These are phyloP conservation scores for Anaeromyces robustus DNA, from an alignment of 192 early-diverging fungal species.

Conservation along the genomic window DNA sequence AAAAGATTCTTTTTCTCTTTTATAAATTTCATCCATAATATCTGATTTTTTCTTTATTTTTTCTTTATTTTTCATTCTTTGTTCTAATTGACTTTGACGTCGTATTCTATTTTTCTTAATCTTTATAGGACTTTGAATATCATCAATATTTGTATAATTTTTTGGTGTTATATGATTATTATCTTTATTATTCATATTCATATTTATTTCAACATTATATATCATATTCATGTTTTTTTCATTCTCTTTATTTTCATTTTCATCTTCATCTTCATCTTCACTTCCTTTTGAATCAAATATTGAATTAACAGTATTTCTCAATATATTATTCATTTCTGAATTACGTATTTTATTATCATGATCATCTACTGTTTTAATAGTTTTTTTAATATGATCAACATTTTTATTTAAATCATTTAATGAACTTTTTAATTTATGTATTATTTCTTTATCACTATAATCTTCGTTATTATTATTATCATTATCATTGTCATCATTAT, in stretches of 20 bases:
- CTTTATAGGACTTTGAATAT: not conserved
- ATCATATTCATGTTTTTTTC: too few relatives aligned
- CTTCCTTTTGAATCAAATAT: not conserved
- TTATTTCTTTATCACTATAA: not conserved
- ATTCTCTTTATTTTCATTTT: too few relatives aligned
- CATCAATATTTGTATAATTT: not conserved
- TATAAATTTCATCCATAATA: not conserved
- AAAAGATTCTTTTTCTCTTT: not conserved
- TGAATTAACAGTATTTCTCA: not conserved
- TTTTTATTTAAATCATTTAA: not conserved
- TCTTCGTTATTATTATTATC: not conserved
- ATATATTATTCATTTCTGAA: not conserved
- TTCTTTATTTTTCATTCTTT: not conserved
- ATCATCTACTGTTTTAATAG: not conserved
- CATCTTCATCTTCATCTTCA: not conserved
- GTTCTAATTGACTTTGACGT: not conserved
- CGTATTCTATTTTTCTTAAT: not conserved
- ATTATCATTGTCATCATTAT: not conserved
- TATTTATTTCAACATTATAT: not conserved
- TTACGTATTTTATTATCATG: not conserved
- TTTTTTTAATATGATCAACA: not conserved
- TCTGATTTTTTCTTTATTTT: not conserved
- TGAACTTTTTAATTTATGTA: not conserved
- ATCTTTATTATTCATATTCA: not conserved
- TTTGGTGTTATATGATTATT: not conserved